phyloP scores from a whole-genome alignment of 129 eudicot genomes.

The Pulicaria dysenterica region DNA sequence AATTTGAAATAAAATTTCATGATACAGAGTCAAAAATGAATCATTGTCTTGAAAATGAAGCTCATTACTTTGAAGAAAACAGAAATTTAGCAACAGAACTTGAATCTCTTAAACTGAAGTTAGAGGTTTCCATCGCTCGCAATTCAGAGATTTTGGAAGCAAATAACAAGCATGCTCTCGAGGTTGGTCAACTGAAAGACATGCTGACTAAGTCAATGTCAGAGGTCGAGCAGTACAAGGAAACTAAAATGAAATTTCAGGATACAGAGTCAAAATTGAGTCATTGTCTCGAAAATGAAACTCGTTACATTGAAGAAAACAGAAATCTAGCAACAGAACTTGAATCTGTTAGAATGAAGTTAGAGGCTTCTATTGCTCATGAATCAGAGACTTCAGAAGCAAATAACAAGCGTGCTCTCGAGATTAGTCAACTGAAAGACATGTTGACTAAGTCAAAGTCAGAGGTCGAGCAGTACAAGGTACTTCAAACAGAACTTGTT shows the following conservation, averaged over 20 bases:
- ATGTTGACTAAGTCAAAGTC: constrained; percentile 1
- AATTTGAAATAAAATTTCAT: constrained; percentile 16
- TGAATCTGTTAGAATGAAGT: constrained; percentile 45
- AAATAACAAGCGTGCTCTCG: background rate
- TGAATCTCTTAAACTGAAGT: constrained; percentile 47
- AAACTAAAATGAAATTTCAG: constrained; percentile 25
- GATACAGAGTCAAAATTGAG: constrained; percentile 28
- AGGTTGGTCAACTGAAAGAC: constrained; percentile 31
- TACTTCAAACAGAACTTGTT: constrained; percentile 44
- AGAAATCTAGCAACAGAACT: constrained; percentile 19
- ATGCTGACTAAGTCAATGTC: constrained; percentile 33
- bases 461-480: constrained; percentile 15
- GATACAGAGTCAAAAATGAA: constrained; percentile 31
- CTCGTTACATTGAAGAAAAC: constrained; percentile 32
- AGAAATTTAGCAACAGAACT: constrained; percentile 10
- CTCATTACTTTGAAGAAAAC: constrained; percentile 15
- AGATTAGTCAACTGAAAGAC: constrained; percentile 15
- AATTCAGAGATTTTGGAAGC: constrained; percentile 33
- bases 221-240: constrained; percentile 22
- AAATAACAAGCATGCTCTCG: constrained; percentile 30
- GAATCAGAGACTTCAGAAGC: constrained; percentile 42
- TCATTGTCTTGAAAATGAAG: constrained; percentile 34
- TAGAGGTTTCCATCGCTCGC: constrained; percentile 42
- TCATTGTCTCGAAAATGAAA: constrained; percentile 14
- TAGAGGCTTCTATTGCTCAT: constrained; percentile 42